phyloP scores from a whole-genome alignment of 73 alveolate genomes.

The Symbiodinium natans region DNA sequence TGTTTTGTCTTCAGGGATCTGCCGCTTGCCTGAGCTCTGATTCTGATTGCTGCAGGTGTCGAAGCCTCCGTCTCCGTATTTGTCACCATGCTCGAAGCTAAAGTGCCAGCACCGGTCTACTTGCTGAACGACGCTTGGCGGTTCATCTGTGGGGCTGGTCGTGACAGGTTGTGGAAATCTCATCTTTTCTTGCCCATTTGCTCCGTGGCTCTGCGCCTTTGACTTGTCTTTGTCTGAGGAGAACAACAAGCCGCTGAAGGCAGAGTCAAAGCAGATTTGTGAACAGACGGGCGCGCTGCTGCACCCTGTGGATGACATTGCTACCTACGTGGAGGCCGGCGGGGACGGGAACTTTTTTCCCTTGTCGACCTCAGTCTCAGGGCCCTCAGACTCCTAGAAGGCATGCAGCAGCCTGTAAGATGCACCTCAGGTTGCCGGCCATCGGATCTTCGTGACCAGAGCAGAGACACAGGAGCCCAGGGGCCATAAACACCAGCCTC shows the following conservation, averaged over 20 bases:
- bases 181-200: too few species aligned
- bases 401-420: too few species aligned
- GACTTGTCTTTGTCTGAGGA: too few species aligned
- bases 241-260: constrained; percentile 92
- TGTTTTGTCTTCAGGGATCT: too few species aligned
- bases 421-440: not conserved
- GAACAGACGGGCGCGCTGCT: constrained; percentile 90
- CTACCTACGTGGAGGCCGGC: constrained; percentile 65
- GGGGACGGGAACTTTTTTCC: not conserved
- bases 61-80: constrained; percentile 65
- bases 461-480: not conserved
- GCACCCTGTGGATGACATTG: constrained; percentile 90
- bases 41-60: constrained; percentile 47
- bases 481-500: too few species aligned
- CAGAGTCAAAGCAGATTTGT: constrained; percentile 71
- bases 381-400: too few species aligned
- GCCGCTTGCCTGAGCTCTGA: too few species aligned
- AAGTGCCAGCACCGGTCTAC: constrained; percentile 79
- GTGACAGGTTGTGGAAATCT: too few species aligned
- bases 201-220: too few species aligned
- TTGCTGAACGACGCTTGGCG: constrained; percentile 33
- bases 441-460: not conserved
- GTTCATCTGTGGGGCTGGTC: too few species aligned
- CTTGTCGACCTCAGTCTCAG: too few species aligned
- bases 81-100: constrained; percentile 82